A percentile compares a stretch with the other conserved stretches of the same genome.
Evolutionary conservation across 768 basidiomycete genomes (phyloP).

Genomic region (Ramaria rubella): DNA sequence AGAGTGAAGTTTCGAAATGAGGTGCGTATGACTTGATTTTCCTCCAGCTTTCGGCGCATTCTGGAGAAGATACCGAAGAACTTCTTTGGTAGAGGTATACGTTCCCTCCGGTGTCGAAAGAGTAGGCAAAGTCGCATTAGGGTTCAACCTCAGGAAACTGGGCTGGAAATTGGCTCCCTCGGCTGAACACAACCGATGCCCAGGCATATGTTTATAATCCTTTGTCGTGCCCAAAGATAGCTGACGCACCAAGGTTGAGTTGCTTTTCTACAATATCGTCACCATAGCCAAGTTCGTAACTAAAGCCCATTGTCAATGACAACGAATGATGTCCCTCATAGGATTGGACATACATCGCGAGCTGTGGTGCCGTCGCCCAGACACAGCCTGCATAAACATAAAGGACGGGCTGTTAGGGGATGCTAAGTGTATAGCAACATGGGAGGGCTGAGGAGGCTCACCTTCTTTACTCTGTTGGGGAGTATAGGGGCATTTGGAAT

Average conservation of each 20-base stretch:
- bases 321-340: neutral
- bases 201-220: neutral
- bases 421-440: neutral
- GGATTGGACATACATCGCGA: constrained; percentile 33
- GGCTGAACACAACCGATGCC: neutral
- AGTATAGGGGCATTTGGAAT: neutral
- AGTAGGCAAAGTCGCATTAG: constrained; percentile 38
- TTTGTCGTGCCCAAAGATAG: neutral
- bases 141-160: constrained; percentile 40
- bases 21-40: constrained; percentile 24
- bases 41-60: constrained; percentile 32
- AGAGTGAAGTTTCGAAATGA: constrained; percentile 37
- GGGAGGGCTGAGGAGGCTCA: neutral
- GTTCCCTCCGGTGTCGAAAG: constrained; percentile 29
- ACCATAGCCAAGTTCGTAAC: constrained; percentile 39
- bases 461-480: neutral
- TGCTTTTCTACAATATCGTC: constrained; percentile 29
- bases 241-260: constrained; percentile 30
- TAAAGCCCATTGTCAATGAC: constrained; percentile 12
- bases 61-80: constrained; percentile 35
- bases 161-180: constrained; percentile 43
- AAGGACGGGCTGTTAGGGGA: constrained; percentile 21
- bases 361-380: constrained; percentile 36
- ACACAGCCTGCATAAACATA: constrained; percentile 34
- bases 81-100: constrained; percentile 36